Conservation (phyloP, 257 asterid genomes). For the Gentiana straminea region DNA sequence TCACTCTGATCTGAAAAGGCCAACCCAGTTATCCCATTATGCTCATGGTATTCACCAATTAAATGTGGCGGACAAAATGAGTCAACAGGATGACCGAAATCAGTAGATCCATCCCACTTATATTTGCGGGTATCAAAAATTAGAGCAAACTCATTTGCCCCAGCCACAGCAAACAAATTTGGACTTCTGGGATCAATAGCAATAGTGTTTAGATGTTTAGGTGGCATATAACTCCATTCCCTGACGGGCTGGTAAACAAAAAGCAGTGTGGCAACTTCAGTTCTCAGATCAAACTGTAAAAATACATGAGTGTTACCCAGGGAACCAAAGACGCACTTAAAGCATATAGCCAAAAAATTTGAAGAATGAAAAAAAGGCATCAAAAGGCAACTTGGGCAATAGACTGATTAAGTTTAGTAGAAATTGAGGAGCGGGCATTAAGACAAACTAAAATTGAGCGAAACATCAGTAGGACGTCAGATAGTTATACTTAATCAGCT, state of each 20-base stretch:
- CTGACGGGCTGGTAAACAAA: slow-evolving; percentile 48
- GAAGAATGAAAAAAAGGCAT: slow-evolving; percentile 3
- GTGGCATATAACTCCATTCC: slow-evolving; percentile 15
- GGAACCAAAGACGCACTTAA: neutral
- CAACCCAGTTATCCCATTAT: slow-evolving; percentile 72
- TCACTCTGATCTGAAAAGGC: slow-evolving; percentile 80
- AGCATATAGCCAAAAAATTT: neutral
- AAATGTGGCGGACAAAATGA: slow-evolving; percentile 63
- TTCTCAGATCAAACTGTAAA: slow-evolving; percentile 76
- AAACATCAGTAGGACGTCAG: no score
- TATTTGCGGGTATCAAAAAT: slow-evolving; percentile 65
- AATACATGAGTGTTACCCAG: neutral
- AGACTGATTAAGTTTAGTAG: no score
- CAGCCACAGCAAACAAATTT: slow-evolving; percentile 68
- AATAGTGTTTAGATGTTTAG: slow-evolving; percentile 50
- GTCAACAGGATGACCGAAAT: slow-evolving; percentile 56
- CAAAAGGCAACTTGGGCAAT: no score
- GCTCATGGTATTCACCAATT: slow-evolving; percentile 35
- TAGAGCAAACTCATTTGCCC: slow-evolving; percentile 69
- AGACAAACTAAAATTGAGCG: no score
- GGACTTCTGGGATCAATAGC: slow-evolving; percentile 79
- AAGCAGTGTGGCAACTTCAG: slow-evolving; percentile 41
- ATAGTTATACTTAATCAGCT: no score
- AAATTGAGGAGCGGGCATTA: no score
- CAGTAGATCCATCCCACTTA: slow-evolving; percentile 54